These are phyloP conservation scores for Amanita inopinata DNA, from an alignment of 768 basidiomycete genomes.

Conservation along the genomic window DNA sequence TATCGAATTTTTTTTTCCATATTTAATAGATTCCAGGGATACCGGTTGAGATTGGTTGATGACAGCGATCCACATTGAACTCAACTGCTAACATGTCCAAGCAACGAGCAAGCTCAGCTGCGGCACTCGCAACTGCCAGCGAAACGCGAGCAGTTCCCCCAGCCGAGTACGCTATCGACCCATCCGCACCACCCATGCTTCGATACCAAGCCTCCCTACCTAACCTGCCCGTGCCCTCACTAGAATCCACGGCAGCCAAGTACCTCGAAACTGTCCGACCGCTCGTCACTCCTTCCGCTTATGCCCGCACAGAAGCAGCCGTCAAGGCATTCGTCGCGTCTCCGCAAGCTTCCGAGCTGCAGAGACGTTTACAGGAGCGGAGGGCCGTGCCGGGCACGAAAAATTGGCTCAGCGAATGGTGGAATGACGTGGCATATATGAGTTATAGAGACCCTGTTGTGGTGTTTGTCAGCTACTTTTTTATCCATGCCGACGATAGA, in stretches of 20 bases:
- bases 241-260: slow-evolving; percentile 75
- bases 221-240: slow-evolving; percentile 72
- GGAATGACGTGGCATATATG: slow-evolving; percentile 92
- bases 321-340: slow-evolving; percentile 66
- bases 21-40: no score
- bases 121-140: not conserved
- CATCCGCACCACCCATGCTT: slow-evolving; percentile 56
- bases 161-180: slow-evolving; percentile 35
- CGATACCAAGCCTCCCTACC: slow-evolving; percentile 68
- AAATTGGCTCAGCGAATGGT: slow-evolving; percentile 97
- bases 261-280: slow-evolving; percentile 84
- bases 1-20: no score
- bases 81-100: slow-evolving; percentile 4
- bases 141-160: slow-evolving; percentile 15
- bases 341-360: slow-evolving; percentile 60
- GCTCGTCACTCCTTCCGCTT: slow-evolving; percentile 57
- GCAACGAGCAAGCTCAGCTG: not conserved
- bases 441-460: slow-evolving; percentile 84
- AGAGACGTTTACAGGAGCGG: slow-evolving; percentile 66
- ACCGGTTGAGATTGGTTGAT: no score
- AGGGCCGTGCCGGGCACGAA: slow-evolving; percentile 46
- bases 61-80: slow-evolving; percentile 3
- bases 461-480: slow-evolving; percentile 92
- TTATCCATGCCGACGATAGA: slow-evolving; percentile 70
- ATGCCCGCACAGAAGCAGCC: slow-evolving; percentile 41